A percentile compares a stretch with the other conserved stretches of the same genome.
Evolutionary conservation across 2,329 filamentous ascomycete genomes (phyloP).

Genomic region (Plenodomus lindquistii): DNA sequence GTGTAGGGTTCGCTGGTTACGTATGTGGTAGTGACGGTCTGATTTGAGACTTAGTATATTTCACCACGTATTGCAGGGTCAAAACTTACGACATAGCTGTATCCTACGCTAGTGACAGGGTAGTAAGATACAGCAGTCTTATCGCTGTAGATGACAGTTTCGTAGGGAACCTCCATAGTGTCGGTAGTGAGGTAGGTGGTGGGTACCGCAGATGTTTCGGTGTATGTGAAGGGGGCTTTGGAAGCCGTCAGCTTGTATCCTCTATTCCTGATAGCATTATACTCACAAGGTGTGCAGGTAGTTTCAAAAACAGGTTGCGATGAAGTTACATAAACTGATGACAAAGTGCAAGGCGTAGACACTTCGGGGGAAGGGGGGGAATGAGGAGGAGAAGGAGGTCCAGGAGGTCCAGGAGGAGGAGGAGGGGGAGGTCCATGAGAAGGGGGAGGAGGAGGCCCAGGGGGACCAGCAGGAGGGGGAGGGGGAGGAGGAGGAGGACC

Average conservation of each 20-base stretch:
- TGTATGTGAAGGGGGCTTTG: slow-evolving; percentile 19
- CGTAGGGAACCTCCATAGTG: slow-evolving; percentile 18
- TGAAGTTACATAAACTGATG: neutral
- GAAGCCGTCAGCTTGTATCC: neutral
- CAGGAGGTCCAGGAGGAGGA: neutral
- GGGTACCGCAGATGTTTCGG: slow-evolving; percentile 5
- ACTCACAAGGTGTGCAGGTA: neutral
- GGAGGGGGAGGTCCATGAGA: neutral
- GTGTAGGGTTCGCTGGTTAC: slow-evolving; percentile 16
- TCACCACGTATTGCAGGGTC: neutral
- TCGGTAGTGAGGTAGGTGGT: slow-evolving; percentile 22
- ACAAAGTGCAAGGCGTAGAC: neutral
- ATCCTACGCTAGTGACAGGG: slow-evolving; percentile 16
- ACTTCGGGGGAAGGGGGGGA: neutral
- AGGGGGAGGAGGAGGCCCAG: neutral
- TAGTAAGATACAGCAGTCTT: slow-evolving; percentile 11
- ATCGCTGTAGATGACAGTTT: slow-evolving; percentile 12
- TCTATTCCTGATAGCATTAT: neutral
- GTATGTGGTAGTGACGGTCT: slow-evolving; percentile 5
- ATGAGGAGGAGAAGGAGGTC: neutral
- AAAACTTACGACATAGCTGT: slow-evolving; percentile 8
- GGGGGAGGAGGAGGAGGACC: neutral
- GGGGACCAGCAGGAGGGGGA: neutral
- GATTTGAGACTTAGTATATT: slow-evolving; percentile 4
- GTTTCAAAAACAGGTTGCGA: neutral